These are phyloP conservation scores for Karstenula rhodostoma DNA, from an alignment of 2,329 filamentous ascomycete genomes.

Conservation along the genomic window DNA sequence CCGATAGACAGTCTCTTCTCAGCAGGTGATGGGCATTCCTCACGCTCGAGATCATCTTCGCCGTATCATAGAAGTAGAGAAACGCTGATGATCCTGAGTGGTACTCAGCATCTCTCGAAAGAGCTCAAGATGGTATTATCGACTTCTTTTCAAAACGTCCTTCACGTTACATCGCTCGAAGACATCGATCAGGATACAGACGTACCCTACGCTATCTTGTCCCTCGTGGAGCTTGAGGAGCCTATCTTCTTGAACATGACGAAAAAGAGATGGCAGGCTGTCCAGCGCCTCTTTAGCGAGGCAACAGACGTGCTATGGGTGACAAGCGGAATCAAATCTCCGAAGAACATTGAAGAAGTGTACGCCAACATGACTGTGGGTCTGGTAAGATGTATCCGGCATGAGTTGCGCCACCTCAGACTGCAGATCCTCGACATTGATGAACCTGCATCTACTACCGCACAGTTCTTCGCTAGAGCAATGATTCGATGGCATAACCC, in stretches of 20 bases:
- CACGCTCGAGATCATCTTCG: slow-evolving; percentile 17
- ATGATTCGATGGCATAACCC: slow-evolving; percentile 15
- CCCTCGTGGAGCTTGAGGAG: slow-evolving; percentile 17
- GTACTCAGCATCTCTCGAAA: background rate
- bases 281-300: slow-evolving; percentile 16
- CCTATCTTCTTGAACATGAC: slow-evolving; percentile 18
- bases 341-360: background rate
- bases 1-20: slow-evolving; percentile 13
- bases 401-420: slow-evolving; percentile 21
- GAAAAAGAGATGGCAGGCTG: background rate
- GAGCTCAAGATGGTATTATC: background rate
- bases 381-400: slow-evolving; percentile 12
- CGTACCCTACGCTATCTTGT: slow-evolving; percentile 17
- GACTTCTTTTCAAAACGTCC: background rate
- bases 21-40: slow-evolving; percentile 12
- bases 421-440: slow-evolving; percentile 20
- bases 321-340: slow-evolving; percentile 11
- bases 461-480: slow-evolving; percentile 4
- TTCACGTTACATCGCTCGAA: background rate
- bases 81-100: slow-evolving; percentile 14
- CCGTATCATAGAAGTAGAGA: background rate
- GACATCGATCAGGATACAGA: background rate
- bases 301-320: slow-evolving; percentile 29
- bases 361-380: slow-evolving; percentile 22
- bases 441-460: background rate